These are phyloP conservation scores for Microcyclospora tardicrescens DNA, from an alignment of 2,329 filamentous ascomycete species.

Conservation along the genomic window DNA sequence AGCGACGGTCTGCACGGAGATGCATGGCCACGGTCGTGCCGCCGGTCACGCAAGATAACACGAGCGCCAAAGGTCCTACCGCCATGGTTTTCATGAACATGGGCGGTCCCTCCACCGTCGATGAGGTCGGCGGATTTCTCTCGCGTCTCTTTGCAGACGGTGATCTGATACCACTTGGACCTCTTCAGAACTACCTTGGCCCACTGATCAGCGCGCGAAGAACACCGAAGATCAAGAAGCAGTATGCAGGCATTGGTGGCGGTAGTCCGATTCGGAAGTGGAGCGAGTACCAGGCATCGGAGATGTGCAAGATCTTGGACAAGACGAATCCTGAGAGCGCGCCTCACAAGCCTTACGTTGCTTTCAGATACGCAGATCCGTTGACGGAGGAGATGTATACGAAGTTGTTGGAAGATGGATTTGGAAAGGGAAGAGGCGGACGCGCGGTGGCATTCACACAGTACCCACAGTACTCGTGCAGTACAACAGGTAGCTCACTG, in stretches of 20 bases:
- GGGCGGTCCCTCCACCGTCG: constrained; percentile 81
- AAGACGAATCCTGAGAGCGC: constrained; percentile 82
- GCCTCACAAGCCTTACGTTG: constrained; percentile 93
- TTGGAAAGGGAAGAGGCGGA: constrained; percentile 79
- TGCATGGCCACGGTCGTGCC: constrained; percentile 49
- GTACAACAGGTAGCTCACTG: constrained; percentile 86
- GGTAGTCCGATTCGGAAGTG: constrained; percentile 97
- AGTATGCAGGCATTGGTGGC: constrained; percentile 89
- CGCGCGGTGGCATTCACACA: constrained; percentile 94
- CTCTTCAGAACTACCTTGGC: constrained; percentile 79
- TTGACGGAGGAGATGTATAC: constrained; percentile 90
- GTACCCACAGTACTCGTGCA: constrained; percentile 97
- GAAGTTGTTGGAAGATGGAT: constrained; percentile 71
- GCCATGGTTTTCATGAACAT: constrained; percentile 99
- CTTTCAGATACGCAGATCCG: constrained; percentile 88
- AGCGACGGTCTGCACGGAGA: constrained; percentile 12
- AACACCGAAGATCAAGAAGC: constrained; percentile 92
- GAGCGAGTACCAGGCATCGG: constrained; percentile 84
- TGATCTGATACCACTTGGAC: constrained; percentile 90
- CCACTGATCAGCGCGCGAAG: constrained; percentile 73
- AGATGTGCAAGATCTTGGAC: constrained; percentile 98
- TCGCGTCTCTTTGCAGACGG: constrained; percentile 87
- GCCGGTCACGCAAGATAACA: constrained; percentile 66
- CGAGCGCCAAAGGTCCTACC: constrained; percentile 64
- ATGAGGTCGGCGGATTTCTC: constrained; percentile 80